Evolutionary conservation across 805 yeast genomes (phyloP).

Genomic region (Schizosaccharomyces japonicus): DNA sequence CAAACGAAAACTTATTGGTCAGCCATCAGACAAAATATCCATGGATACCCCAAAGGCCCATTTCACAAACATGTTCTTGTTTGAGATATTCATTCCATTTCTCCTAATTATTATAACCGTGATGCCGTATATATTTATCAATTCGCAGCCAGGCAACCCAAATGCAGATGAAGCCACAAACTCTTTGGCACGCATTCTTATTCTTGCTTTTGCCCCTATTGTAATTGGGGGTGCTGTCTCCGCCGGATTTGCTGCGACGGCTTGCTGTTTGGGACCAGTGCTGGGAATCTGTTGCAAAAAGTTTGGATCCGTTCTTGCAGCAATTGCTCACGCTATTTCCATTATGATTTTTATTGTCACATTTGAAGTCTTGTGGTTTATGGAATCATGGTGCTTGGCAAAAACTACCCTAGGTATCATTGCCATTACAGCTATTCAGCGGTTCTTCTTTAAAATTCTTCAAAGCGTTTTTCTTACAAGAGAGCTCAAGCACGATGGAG

Average conservation of each 20-base stretch:
- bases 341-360: slow-evolving; percentile 67
- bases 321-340: slow-evolving; percentile 83
- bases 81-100: slow-evolving; percentile 57
- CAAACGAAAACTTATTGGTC: slow-evolving; percentile 48
- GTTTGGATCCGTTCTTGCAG: slow-evolving; percentile 90
- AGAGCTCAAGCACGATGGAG: slow-evolving; percentile 85
- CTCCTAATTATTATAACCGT: slow-evolving; percentile 44
- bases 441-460: slow-evolving; percentile 64
- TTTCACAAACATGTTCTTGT: slow-evolving; percentile 48
- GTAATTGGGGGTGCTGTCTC: slow-evolving; percentile 71
- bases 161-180: slow-evolving; percentile 22
- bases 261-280: slow-evolving; percentile 95
- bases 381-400: slow-evolving; percentile 74
- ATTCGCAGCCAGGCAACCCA: slow-evolving; percentile 63
- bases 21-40: slow-evolving; percentile 38
- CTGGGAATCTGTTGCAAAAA: slow-evolving; percentile 87
- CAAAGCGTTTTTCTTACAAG: slow-evolving; percentile 62
- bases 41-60: slow-evolving; percentile 54
- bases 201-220: slow-evolving; percentile 64
- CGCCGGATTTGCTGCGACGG: slow-evolving; percentile 48
- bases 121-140: slow-evolving; percentile 54
- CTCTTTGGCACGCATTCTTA: slow-evolving; percentile 35
- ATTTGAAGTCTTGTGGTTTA: slow-evolving; percentile 90
- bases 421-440: slow-evolving; percentile 67
- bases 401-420: slow-evolving; percentile 70